Conservation (phyloP, 2,329 filamentous ascomycete species). For the Sordariomycetes sp. region DNA sequence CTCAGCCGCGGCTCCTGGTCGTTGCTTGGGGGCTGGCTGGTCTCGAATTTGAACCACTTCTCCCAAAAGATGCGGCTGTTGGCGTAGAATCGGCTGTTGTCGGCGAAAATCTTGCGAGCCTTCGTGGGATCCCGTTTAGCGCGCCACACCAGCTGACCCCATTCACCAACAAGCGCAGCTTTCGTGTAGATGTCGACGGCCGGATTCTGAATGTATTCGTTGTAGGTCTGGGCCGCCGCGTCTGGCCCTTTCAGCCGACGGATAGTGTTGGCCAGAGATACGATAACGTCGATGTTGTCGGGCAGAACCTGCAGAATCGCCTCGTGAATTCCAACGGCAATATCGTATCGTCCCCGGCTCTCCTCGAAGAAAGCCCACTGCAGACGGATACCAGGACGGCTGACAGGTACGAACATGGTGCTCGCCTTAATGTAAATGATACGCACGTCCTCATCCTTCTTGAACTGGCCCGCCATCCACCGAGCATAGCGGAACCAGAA, state of each 20-base stretch:
- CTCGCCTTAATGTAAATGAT: slow-evolving; percentile 87
- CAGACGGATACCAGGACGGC: slow-evolving; percentile 71
- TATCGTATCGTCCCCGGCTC: slow-evolving; percentile 63
- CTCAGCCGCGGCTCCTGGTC: slow-evolving; percentile 69
- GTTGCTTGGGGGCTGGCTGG: slow-evolving; percentile 63
- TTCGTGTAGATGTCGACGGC: slow-evolving; percentile 71
- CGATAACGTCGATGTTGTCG: slow-evolving; percentile 76
- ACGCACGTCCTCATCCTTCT: slow-evolving; percentile 81
- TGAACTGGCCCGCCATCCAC: slow-evolving; percentile 78
- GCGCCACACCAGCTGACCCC: slow-evolving; percentile 82
- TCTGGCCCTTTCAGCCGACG: slow-evolving; percentile 77
- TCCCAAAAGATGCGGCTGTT: slow-evolving; percentile 87
- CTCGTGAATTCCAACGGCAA: slow-evolving; percentile 77
- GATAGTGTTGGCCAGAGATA: slow-evolving; percentile 79
- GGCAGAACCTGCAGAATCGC: slow-evolving; percentile 70
- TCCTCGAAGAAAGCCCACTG: slow-evolving; percentile 96
- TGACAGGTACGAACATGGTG: slow-evolving; percentile 78
- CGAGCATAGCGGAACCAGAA: slow-evolving; percentile 96
- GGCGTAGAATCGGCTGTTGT: slow-evolving; percentile 74
- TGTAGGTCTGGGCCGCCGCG: slow-evolving; percentile 75
- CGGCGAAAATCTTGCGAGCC: slow-evolving; percentile 73
- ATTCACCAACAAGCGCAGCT: slow-evolving; percentile 78
- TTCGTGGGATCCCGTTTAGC: slow-evolving; percentile 72
- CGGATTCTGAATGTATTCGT: slow-evolving; percentile 66
- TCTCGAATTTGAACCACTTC: slow-evolving; percentile 81